A percentile compares a stretch with the other conserved stretches of the same genome.
These are phyloP conservation scores for Theileria luwenshuni DNA, from an alignment of 169 alveolate genomes.

Conservation along the genomic window DNA sequence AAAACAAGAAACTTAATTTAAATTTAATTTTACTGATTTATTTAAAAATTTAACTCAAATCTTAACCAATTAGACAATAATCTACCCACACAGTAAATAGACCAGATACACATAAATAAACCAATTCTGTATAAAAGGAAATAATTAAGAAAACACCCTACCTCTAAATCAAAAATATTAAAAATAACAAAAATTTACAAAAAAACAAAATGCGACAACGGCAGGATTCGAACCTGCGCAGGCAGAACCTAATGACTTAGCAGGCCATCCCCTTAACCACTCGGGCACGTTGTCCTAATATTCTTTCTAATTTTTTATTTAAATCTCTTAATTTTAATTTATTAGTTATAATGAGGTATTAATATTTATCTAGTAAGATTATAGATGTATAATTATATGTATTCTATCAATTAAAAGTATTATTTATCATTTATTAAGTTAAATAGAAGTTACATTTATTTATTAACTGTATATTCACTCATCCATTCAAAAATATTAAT, in stretches of 20 bases:
- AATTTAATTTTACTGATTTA: not conserved
- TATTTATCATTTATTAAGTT: not conserved
- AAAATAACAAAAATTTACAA: no score
- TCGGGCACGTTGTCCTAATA: constrained; percentile 82
- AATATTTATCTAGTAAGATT: no score
- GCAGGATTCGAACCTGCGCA: constrained; percentile 99
- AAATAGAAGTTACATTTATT: not conserved
- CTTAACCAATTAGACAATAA: not conserved
- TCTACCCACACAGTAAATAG: no score
- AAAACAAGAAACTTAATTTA: not conserved
- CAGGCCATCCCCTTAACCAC: constrained; percentile 80
- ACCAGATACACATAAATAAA: no score
- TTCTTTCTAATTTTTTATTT: no score
- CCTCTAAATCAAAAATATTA: no score
- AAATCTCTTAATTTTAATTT: no score
- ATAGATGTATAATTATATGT: no score
- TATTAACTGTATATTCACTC: not conserved
- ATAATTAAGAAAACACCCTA: no score
- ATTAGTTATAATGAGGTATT: no score
- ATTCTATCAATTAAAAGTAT: not conserved
- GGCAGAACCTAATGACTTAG: constrained; percentile 93
- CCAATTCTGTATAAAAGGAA: no score
- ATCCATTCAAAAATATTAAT: not conserved
- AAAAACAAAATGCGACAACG: constrained; percentile 83
- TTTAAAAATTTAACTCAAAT: not conserved